These are phyloP conservation scores for Leccinum insolens DNA, from an alignment of 1,284 basidiomycete species.

Conservation along the genomic window DNA sequence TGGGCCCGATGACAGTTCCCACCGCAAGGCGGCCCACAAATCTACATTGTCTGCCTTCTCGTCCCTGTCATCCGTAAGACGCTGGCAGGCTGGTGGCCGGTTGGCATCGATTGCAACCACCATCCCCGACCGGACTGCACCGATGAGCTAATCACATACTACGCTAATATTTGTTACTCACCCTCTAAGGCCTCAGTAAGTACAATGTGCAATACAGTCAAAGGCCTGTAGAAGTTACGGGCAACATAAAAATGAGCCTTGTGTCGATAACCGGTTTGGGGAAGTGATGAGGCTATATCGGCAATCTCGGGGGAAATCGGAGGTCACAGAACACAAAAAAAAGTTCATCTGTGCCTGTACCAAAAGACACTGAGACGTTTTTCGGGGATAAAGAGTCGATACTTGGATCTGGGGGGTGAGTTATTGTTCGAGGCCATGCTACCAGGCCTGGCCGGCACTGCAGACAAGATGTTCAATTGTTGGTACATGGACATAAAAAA, in stretches of 20 bases:
- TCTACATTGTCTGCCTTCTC: background rate
- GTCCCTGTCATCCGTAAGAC: constrained; percentile 1
- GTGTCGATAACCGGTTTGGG: background rate
- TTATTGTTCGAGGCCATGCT: background rate
- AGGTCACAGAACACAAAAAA: background rate
- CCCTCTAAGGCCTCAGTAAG: background rate
- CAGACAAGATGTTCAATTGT: background rate
- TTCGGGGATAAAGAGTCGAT: constrained; percentile 3
- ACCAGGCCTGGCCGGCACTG: background rate
- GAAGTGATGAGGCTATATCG: background rate
- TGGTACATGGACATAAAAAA: background rate
- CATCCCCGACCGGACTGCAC: background rate
- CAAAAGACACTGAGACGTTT: background rate
- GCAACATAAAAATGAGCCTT: background rate
- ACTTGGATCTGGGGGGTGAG: background rate
- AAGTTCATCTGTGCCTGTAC: background rate
- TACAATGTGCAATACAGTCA: background rate
- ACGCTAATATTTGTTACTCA: background rate
- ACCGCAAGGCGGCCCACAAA: background rate
- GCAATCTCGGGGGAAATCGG: background rate
- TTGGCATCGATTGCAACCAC: background rate
- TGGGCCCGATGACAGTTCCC: background rate
- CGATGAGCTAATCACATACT: background rate
- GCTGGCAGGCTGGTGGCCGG: background rate
- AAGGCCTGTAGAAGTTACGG: background rate